phyloP scores from a whole-genome alignment of 345 rosid species.

The Brassica carinata region DNA sequence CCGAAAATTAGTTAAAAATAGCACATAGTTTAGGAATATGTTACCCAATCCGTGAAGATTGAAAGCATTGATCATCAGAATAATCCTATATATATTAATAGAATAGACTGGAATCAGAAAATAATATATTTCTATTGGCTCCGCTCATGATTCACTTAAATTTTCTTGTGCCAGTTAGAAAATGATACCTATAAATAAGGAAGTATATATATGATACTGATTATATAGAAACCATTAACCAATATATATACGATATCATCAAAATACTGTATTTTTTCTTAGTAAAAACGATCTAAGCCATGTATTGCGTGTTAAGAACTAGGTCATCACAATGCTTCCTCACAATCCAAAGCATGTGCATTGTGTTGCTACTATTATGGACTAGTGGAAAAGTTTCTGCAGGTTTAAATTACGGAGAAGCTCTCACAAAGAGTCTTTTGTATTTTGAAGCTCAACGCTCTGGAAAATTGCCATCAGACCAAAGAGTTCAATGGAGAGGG shows the following conservation, averaged over 20 bases:
- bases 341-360: constrained; percentile 21
- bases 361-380: constrained; percentile 11
- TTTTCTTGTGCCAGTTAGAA: constrained; percentile 1
- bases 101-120: neutral
- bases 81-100: neutral
- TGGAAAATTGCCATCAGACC: constrained; percentile 62
- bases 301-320: neutral
- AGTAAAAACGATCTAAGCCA: neutral
- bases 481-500: constrained; percentile 67
- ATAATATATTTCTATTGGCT: neutral
- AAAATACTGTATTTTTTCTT: neutral
- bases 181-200: neutral
- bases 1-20: neutral
- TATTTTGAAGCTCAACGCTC: constrained; percentile 82
- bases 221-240: neutral
- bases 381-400: constrained; percentile 7
- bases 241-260: neutral
- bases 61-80: neutral
- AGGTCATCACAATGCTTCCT: constrained; percentile 23
- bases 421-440: constrained; percentile 65
- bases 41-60: constrained; percentile 18
- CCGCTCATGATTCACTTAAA: constrained; percentile 6
- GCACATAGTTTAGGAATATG: neutral
- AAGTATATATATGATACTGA: neutral
- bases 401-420: constrained; percentile 53